Evolutionary conservation across 345 rosid genomes (phyloP).

Genomic region (Diplotaxis tenuifolia): DNA sequence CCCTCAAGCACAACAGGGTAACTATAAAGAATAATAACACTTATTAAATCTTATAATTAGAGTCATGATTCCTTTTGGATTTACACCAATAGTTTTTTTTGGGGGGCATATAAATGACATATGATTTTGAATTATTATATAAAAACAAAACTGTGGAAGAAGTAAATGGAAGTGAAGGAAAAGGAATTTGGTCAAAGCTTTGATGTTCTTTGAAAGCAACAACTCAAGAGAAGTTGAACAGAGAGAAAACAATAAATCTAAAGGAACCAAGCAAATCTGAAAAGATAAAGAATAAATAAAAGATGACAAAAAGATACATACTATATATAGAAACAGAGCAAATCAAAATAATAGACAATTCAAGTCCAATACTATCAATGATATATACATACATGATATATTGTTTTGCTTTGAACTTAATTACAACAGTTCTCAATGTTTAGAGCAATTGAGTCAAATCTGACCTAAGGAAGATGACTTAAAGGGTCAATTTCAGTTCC

Average conservation of each 20-base stretch:
- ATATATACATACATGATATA: slow-evolving; percentile 1
- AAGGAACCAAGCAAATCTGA: slow-evolving; percentile 29
- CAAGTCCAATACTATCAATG: slow-evolving; percentile 29
- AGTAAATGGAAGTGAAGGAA: slow-evolving; percentile 32
- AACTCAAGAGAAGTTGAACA: slow-evolving; percentile 47
- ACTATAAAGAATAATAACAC: background rate
- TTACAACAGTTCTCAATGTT: background rate
- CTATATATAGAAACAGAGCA: slow-evolving; percentile 57
- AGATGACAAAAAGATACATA: slow-evolving; percentile 42
- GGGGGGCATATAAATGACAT: slow-evolving; percentile 10
- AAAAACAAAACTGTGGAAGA: slow-evolving; percentile 4
- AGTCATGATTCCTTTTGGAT: background rate
- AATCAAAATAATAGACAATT: slow-evolving; percentile 49
- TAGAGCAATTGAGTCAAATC: background rate
- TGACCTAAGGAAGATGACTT: too few relatives aligned
- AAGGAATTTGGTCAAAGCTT: slow-evolving; percentile 65
- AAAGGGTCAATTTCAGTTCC: too few relatives aligned
- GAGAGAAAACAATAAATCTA: slow-evolving; percentile 30
- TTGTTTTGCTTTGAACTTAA: background rate
- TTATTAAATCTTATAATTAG: background rate
- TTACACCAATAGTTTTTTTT: slow-evolving; percentile 22
- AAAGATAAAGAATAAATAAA: slow-evolving; percentile 42
- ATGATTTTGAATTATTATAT: background rate
- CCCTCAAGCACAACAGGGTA: slow-evolving; percentile 4
- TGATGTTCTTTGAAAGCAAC: slow-evolving; percentile 82